phyloP scores from a whole-genome alignment of 306 rosid species.

The Vachellia collinsii region DNA sequence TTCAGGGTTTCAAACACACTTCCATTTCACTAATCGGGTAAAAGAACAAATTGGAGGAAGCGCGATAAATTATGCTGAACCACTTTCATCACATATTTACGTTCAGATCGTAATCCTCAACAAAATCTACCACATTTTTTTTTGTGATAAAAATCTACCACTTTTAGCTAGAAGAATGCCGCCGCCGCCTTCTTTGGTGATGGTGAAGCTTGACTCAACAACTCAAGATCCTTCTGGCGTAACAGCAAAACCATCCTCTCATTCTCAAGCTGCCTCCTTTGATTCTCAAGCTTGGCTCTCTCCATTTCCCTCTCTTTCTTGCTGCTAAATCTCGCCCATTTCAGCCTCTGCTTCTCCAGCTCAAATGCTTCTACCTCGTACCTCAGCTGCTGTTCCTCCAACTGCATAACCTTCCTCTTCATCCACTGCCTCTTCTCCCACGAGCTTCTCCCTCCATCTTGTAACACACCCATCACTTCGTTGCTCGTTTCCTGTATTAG shows the following conservation, averaged over 20 bases:
- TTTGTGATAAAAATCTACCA: not conserved
- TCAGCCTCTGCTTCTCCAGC: slow-evolving; percentile 81
- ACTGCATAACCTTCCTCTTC: slow-evolving; percentile 52
- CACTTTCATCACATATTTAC: not conserved
- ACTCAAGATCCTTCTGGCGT: slow-evolving; percentile 69
- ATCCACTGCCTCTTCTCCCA: slow-evolving; percentile 94
- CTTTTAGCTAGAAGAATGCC: slow-evolving; percentile 46
- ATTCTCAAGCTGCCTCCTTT: slow-evolving; percentile 63
- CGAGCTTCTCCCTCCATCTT: slow-evolving; percentile 62
- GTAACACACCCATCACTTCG: slow-evolving; percentile 60
- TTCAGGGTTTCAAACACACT: not conserved
- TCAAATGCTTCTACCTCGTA: slow-evolving; percentile 60
- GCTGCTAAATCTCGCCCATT: slow-evolving; percentile 77
- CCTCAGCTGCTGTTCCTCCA: slow-evolving; percentile 68
- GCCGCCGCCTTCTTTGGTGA: slow-evolving; percentile 33
- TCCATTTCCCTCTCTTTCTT: slow-evolving; percentile 95
- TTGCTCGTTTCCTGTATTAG: slow-evolving; percentile 49
- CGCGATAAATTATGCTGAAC: not conserved
- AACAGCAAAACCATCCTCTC: slow-evolving; percentile 76
- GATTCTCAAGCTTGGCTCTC: slow-evolving; percentile 71
- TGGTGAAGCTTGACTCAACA: slow-evolving; percentile 45
- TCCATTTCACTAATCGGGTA: not conserved
- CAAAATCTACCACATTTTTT: not conserved
- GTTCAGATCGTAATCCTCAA: not conserved
- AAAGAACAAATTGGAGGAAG: not conserved